Evolutionary conservation across 495 filamentous ascomycete species (phyloP), one percentile per base, ranked within the genome.

Genomic region (Daldinia vernicosa): DNA sequence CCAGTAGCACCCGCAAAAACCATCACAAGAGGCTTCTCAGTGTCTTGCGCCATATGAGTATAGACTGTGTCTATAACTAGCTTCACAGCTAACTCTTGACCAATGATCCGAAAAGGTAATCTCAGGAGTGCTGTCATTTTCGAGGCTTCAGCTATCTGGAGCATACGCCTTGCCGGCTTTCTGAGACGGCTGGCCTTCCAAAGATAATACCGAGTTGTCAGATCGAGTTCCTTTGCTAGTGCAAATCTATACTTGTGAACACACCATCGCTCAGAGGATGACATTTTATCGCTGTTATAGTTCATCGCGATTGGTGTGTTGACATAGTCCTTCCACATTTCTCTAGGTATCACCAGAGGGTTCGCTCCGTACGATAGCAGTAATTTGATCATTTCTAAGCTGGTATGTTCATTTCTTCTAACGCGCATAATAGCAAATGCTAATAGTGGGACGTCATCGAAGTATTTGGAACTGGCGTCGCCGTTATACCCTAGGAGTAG

Each of bases 1-100:
- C 85, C 83, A 60, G 81, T 83, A 1, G 78, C 75, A 1, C 85
- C 85, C 1, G 80, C 78, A 51, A 85, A 81, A n/a, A 78, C 70
- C 1, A 85, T 50, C 7, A 86, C 76, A 2, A 87, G 67, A 11
- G 78, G 77, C 43, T 54, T 52, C 40, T 68, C 63, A 0, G 39
- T 63, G 6, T 60, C 40, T 14, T 66, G 14, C 27, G 74, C 54
- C 22, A 83, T 53, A 35, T 83, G 77, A 17, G 60, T 68, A 9
- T 78, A 66, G 26, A 84, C 27, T 11, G 72, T 76, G 12, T 76
- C 59, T 22, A 76, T 27, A 1, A 85, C 58, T 8, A 72, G 47
- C 1, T 69, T 72, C 1, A 78, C 75, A 7, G 83, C 77, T 1
- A 69, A 52, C 3, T 67, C 70, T 61, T 86, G 84, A 6, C 84